phyloP scores from a whole-genome alignment of 768 basidiomycete species.

The Leccinum uliginosum region DNA sequence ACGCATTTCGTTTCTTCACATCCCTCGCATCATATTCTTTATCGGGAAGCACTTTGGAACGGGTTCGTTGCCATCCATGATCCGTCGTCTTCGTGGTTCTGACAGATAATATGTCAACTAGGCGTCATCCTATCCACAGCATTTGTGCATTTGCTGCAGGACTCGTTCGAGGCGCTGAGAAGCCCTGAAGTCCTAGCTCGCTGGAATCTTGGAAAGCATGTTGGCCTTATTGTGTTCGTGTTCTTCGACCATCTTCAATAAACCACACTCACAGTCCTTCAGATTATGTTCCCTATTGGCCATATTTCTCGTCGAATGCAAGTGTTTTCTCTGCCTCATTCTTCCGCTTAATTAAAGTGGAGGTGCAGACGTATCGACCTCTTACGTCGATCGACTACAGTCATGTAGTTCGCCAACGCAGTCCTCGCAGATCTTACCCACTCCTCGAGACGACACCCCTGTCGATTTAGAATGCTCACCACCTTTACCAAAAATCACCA shows the following conservation, averaged over 20 bases:
- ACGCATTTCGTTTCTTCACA: slow-evolving; percentile 46
- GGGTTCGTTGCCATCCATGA: slow-evolving; percentile 31
- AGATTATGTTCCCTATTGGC: slow-evolving; percentile 61
- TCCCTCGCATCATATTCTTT: slow-evolving; percentile 71
- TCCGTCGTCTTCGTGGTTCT: not conserved
- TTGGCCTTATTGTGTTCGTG: slow-evolving; percentile 72
- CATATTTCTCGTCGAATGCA: slow-evolving; percentile 82
- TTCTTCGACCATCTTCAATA: not conserved
- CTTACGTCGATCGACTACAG: slow-evolving; percentile 69
- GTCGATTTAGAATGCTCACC: slow-evolving; percentile 2
- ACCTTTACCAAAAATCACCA: slow-evolving; percentile 2
- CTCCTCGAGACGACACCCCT: slow-evolving; percentile 22
- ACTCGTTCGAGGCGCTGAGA: slow-evolving; percentile 61
- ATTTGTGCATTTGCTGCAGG: slow-evolving; percentile 76
- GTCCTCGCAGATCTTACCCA: slow-evolving; percentile 33
- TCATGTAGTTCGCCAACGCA: slow-evolving; percentile 50
- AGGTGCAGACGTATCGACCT: slow-evolving; percentile 63
- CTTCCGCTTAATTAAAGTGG: not conserved
- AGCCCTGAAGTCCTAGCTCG: slow-evolving; percentile 40
- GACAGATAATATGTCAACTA: slow-evolving; percentile 11
- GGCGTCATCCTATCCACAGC: slow-evolving; percentile 82
- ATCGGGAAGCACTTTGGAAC: slow-evolving; percentile 88
- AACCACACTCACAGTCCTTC: slow-evolving; percentile 1
- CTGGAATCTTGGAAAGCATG: slow-evolving; percentile 53
- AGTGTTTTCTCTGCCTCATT: slow-evolving; percentile 22